Percentiles rank a stretch among this genome's conserved stretches.
Conservation (phyloP, 208 protist species). For the Leishmania amazonensis region DNA sequence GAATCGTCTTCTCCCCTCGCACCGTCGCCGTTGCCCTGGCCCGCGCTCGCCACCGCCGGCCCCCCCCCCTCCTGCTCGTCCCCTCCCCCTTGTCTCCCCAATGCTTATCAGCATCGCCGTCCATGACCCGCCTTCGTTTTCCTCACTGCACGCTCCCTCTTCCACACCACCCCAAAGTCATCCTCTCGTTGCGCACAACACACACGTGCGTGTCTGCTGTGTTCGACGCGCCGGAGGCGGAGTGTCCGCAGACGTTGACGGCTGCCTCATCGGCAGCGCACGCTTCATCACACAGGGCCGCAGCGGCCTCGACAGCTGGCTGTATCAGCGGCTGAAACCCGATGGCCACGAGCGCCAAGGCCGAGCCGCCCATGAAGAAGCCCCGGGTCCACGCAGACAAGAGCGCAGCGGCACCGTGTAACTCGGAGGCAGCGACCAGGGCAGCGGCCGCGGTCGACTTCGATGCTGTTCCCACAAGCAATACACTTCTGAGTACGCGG, state of each 20-base stretch:
- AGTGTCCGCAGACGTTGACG: background rate
- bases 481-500: slow-evolving; percentile 20
- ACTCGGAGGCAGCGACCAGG: background rate
- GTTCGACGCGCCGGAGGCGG: background rate
- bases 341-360: background rate
- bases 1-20: background rate
- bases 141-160: background rate
- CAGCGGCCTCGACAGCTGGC: background rate
- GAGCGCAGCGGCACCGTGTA: background rate
- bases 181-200: background rate
- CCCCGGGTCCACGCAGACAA: background rate
- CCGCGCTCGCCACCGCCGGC: background rate
- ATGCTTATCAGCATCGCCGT: background rate
- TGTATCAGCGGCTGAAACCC: background rate
- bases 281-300: background rate
- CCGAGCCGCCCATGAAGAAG: slow-evolving; percentile 14
- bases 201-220: background rate
- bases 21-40: background rate
- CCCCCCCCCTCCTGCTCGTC: background rate
- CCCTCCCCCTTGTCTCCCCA: background rate
- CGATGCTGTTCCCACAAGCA: slow-evolving; percentile 12
- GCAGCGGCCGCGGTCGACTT: background rate
- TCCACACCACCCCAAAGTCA: background rate
- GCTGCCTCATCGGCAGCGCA: background rate
- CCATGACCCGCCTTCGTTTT: background rate